These are phyloP conservation scores for Rugonectria rugulosa DNA, from an alignment of 2,329 filamentous ascomycete genomes.

Conservation along the genomic window DNA sequence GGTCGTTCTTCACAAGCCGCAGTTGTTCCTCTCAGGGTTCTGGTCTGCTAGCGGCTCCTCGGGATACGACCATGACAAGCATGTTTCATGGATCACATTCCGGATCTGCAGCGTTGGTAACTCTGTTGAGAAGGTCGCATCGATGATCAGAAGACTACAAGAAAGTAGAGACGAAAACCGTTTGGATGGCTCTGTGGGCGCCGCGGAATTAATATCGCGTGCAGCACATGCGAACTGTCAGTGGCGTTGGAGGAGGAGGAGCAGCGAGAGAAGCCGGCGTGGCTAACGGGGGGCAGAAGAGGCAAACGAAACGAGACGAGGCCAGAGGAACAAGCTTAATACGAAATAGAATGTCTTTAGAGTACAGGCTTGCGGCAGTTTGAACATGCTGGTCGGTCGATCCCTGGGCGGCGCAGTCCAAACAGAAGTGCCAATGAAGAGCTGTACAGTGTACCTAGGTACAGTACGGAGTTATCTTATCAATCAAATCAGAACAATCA, in stretches of 20 bases:
- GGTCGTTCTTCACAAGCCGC: too few relatives aligned
- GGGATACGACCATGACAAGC: neutral
- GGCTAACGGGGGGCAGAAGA: too few relatives aligned
- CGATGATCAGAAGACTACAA: neutral
- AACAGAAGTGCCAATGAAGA: too few relatives aligned
- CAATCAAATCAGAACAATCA: conserved; percentile 16
- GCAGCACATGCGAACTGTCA: neutral
- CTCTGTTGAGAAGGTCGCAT: neutral
- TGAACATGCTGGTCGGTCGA: neutral
- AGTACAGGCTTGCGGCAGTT: neutral
- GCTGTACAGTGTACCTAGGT: too few relatives aligned
- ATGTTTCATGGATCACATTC: neutral
- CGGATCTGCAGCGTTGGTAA: neutral
- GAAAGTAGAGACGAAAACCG: too few relatives aligned
- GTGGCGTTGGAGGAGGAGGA: neutral
- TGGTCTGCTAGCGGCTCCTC: too few relatives aligned
- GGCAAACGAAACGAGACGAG: too few relatives aligned
- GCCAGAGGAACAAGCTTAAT: neutral
- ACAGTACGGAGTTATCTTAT: conserved; percentile 29
- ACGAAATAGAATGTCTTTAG: neutral
- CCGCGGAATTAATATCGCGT: neutral
- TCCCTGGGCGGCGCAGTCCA: too few relatives aligned
- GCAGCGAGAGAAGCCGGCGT: too few relatives aligned
- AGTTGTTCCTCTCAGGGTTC: too few relatives aligned
- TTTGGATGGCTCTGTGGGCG: too few relatives aligned